A percentile compares a stretch with the other conserved stretches of the same genome.
Conservation (phyloP, 164 flowering plant species). For the Aristolochia fimbriata region DNA sequence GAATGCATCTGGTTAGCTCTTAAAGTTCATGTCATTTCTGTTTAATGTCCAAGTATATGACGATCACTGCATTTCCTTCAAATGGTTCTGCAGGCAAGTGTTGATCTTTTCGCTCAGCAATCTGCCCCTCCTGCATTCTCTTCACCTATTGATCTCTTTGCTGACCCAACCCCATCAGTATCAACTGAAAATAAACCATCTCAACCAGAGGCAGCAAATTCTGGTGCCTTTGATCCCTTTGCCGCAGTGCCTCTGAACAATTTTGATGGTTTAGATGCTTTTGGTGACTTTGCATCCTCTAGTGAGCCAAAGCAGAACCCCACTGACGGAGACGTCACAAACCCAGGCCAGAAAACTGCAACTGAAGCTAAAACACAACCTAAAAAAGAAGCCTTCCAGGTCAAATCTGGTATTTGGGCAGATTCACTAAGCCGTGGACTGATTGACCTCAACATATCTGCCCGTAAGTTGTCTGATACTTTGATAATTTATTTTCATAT, state of each 20-base stretch:
- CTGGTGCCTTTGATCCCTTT: slow-evolving; percentile 61
- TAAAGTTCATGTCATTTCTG: not conserved
- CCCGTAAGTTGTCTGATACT: slow-evolving; percentile 52
- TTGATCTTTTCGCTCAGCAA: slow-evolving; percentile 68
- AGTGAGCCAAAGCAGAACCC: slow-evolving; percentile 29
- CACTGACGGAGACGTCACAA: slow-evolving; percentile 13
- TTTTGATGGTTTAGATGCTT: slow-evolving; percentile 67
- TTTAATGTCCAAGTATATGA: not conserved
- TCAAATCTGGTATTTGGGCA: slow-evolving; percentile 99
- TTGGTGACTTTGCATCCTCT: slow-evolving; percentile 59
- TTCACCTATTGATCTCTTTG: slow-evolving; percentile 58
- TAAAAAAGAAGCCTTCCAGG: slow-evolving; percentile 71
- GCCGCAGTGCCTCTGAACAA: slow-evolving; percentile 69
- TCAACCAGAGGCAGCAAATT: slow-evolving; percentile 24
- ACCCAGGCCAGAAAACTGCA: slow-evolving; percentile 20
- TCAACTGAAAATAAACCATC: slow-evolving; percentile 31
- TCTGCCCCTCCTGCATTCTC: slow-evolving; percentile 49
- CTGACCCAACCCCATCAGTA: slow-evolving; percentile 36
- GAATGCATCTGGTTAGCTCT: too few species aligned
- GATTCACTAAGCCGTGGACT: slow-evolving; percentile 96
- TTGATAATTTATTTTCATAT: too few species aligned
- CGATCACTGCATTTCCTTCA: not conserved
- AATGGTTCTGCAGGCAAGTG: slow-evolving; percentile 30
- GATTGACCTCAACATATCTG: slow-evolving; percentile 93
- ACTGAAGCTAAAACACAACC: slow-evolving; percentile 28